Conservation (phyloP, 306 rosid genomes). For the Fragaria vesca region DNA sequence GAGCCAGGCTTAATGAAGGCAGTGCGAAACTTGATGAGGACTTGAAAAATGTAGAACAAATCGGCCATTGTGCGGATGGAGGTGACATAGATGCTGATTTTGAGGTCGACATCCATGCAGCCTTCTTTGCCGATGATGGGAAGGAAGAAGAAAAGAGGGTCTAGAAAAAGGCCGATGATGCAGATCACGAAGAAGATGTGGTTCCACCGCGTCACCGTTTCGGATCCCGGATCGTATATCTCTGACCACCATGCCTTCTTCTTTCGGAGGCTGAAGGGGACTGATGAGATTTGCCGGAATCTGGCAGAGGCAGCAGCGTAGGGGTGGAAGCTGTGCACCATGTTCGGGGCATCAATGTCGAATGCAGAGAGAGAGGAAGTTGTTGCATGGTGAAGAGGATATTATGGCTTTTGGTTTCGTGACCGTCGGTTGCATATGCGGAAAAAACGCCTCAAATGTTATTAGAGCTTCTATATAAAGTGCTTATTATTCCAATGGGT, state of each 20-base stretch:
- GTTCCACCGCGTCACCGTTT: slow-evolving; percentile 56
- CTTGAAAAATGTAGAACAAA: slow-evolving; percentile 59
- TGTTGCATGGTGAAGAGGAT: background rate
- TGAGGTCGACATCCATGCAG: slow-evolving; percentile 51
- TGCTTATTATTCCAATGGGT: too few relatives aligned
- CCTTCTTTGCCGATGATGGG: slow-evolving; percentile 53
- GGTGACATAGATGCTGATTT: slow-evolving; percentile 61
- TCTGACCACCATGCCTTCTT: slow-evolving; percentile 78
- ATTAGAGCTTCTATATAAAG: too few relatives aligned
- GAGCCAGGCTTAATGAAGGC: slow-evolving; percentile 54
- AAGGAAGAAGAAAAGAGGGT: slow-evolving; percentile 78
- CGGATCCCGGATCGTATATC: slow-evolving; percentile 61
- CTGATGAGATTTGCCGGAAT: slow-evolving; percentile 34
- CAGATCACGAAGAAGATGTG: slow-evolving; percentile 51
- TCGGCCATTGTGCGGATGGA: slow-evolving; percentile 62
- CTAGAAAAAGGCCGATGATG: slow-evolving; percentile 67
- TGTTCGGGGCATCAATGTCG: background rate
- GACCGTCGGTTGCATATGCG: background rate
- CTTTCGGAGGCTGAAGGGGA: slow-evolving; percentile 44
- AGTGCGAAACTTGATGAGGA: slow-evolving; percentile 67
- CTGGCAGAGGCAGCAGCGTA: slow-evolving; percentile 29
- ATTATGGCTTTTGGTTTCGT: background rate
- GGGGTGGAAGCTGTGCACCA: slow-evolving; percentile 27
- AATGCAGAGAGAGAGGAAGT: background rate
- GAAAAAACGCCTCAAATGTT: background rate